These are phyloP conservation scores for Cladophialophora yegresii DNA, from an alignment of 2,329 filamentous ascomycete genomes.

Conservation along the genomic window DNA sequence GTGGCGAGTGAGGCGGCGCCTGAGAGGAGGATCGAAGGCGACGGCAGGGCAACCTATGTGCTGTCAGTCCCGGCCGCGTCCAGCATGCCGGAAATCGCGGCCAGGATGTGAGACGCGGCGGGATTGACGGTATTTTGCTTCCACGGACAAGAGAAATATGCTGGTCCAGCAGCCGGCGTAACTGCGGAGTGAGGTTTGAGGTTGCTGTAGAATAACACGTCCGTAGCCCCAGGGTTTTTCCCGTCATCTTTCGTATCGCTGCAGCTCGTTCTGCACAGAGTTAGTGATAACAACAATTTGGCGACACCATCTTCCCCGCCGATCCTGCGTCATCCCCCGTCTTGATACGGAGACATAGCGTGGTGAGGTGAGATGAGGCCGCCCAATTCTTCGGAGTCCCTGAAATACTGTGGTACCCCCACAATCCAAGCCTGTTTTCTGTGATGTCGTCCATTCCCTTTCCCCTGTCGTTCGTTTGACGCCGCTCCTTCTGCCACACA, in stretches of 20 bases:
- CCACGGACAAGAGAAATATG: not conserved
- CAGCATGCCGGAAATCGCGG: constrained; percentile 5
- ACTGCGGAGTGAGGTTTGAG: not conserved
- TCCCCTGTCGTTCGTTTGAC: too few species aligned
- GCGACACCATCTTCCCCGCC: too few species aligned
- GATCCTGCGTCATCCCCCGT: not conserved
- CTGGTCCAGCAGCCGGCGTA: not conserved
- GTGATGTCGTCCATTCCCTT: not conserved
- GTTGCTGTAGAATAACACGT: not conserved
- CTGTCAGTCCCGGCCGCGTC: not conserved
- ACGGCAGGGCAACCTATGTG: not conserved
- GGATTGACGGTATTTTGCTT: not conserved
- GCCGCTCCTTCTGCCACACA: not conserved
- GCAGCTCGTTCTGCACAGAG: not conserved
- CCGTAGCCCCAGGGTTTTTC: not conserved
- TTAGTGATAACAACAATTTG: not conserved
- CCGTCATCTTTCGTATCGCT: not conserved
- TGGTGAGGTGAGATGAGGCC: not conserved
- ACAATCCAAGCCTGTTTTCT: not conserved
- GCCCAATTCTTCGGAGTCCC: not conserved
- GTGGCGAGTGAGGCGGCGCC: constrained; percentile 12
- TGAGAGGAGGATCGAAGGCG: not conserved
- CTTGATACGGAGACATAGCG: not conserved
- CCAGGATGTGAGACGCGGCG: constrained; percentile 7
- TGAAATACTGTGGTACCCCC: too few species aligned